Percentiles rank a stretch among this genome's conserved stretches.
Evolutionary conservation across 1,284 basidiomycete species (phyloP).

Genomic region (Boletus holoroseus): DNA sequence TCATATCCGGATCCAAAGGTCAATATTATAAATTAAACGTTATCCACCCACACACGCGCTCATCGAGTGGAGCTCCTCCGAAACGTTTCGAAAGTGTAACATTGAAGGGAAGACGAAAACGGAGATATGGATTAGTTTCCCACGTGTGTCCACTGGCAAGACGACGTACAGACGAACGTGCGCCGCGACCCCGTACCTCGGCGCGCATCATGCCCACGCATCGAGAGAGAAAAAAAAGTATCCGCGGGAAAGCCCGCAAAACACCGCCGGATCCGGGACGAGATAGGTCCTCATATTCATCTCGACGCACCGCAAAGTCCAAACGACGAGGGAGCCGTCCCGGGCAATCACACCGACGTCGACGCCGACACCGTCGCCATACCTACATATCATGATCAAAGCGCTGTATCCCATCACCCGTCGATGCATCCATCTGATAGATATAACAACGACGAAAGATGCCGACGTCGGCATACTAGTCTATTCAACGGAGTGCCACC

Average conservation of each 20-base stretch:
- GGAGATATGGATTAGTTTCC: neutral
- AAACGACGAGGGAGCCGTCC: neutral
- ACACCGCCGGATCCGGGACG: neutral
- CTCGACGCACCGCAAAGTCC: neutral
- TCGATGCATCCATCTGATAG: neutral
- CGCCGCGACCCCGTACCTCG: neutral
- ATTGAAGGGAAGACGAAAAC: neutral
- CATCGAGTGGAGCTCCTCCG: neutral
- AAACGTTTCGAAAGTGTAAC: neutral
- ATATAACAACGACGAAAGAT: neutral
- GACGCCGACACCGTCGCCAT: neutral
- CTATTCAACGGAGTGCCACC: neutral
- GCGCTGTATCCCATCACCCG: neutral
- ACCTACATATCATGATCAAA: neutral
- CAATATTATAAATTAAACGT: neutral
- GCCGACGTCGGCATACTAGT: too few species aligned
- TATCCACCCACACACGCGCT: neutral
- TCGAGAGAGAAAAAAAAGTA: neutral
- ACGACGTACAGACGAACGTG: constrained; percentile 2
- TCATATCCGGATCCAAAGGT: neutral
- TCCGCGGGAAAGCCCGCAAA: neutral
- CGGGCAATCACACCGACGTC: neutral
- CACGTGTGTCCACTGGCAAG: neutral
- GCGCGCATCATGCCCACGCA: neutral
- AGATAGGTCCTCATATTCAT: neutral